These are phyloP conservation scores for Cyberlindnera saturnus DNA, from an alignment of 805 yeast species.

Conservation along the genomic window DNA sequence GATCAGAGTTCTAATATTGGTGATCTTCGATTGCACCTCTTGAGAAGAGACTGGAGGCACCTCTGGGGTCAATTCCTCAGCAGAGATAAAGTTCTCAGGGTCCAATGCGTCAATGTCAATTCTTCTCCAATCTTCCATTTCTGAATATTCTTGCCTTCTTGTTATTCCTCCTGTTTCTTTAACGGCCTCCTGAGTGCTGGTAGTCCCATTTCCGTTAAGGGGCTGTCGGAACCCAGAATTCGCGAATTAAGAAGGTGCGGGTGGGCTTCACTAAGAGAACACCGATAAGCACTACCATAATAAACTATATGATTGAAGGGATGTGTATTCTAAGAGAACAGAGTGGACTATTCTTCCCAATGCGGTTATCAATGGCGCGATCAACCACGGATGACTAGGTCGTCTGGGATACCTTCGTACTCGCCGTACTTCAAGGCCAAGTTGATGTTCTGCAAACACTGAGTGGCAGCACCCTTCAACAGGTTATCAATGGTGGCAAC, in stretches of 20 bases:
- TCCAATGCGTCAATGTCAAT: slow-evolving; percentile 90
- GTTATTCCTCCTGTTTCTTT: not conserved
- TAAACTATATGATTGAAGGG: too few relatives aligned
- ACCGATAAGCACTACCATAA: too few relatives aligned
- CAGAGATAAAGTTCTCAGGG: slow-evolving; percentile 62
- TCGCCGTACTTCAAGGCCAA: slow-evolving; percentile 86
- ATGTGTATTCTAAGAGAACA: not conserved
- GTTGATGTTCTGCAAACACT: slow-evolving; percentile 94
- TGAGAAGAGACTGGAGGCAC: slow-evolving; percentile 36
- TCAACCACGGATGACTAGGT: slow-evolving; percentile 34
- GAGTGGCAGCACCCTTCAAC: slow-evolving; percentile 98
- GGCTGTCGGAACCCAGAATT: not conserved
- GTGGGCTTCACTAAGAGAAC: too few relatives aligned
- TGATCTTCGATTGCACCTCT: slow-evolving; percentile 49
- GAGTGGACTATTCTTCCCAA: not conserved
- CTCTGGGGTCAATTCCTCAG: slow-evolving; percentile 55
- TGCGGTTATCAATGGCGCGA: not conserved
- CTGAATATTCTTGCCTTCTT: not conserved
- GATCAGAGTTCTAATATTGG: slow-evolving; percentile 54
- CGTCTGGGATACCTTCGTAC: slow-evolving; percentile 89
- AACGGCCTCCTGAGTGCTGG: not conserved
- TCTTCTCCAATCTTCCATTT: slow-evolving; percentile 83
- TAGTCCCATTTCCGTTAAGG: slow-evolving; percentile 21
- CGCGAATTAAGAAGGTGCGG: not conserved
- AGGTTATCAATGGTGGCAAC: slow-evolving; percentile 95